These are phyloP conservation scores for Aspergillus vadensis DNA, from an alignment of 2,329 filamentous ascomycete genomes.

Conservation along the genomic window DNA sequence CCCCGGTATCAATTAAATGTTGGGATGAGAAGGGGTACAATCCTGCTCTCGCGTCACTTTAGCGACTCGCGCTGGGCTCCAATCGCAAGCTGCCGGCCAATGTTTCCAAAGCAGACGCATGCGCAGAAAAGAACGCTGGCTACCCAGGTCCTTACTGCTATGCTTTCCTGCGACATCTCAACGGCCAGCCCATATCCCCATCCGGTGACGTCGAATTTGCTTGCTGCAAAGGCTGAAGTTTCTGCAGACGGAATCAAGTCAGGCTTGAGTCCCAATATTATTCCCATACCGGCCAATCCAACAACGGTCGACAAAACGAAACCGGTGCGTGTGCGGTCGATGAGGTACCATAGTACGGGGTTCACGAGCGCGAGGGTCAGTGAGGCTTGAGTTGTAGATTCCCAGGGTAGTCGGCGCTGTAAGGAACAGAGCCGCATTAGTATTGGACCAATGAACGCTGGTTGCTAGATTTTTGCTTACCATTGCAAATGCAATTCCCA, in stretches of 20 bases:
- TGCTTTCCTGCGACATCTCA: conserved; percentile 53
- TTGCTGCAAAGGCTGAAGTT: conserved; percentile 33
- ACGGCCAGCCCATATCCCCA: conserved; percentile 34
- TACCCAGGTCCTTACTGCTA: conserved; percentile 78
- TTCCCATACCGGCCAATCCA: conserved; percentile 70
- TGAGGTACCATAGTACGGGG: conserved; percentile 91
- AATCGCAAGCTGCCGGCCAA: conserved; percentile 76
- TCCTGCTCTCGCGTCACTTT: conserved; percentile 10
- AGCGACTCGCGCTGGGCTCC: conserved; percentile 31
- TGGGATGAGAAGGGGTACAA: neutral
- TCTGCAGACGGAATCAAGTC: conserved; percentile 70
- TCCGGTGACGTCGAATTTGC: conserved; percentile 31
- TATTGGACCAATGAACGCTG: neutral
- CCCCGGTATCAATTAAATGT: neutral
- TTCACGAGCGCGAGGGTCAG: conserved; percentile 87
- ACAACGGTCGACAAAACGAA: conserved; percentile 77
- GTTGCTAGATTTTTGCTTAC: conserved; percentile 55
- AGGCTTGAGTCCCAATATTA: conserved; percentile 74
- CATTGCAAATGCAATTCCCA: conserved; percentile 77
- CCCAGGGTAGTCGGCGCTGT: conserved; percentile 86
- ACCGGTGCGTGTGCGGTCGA: conserved; percentile 85
- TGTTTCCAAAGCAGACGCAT: conserved; percentile 93
- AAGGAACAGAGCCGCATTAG: conserved; percentile 21
- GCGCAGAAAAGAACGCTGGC: conserved; percentile 93
- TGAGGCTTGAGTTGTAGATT: conserved; percentile 91